Conservation (phyloP, 495 filamentous ascomycete genomes). For the Letharia lupina region DNA sequence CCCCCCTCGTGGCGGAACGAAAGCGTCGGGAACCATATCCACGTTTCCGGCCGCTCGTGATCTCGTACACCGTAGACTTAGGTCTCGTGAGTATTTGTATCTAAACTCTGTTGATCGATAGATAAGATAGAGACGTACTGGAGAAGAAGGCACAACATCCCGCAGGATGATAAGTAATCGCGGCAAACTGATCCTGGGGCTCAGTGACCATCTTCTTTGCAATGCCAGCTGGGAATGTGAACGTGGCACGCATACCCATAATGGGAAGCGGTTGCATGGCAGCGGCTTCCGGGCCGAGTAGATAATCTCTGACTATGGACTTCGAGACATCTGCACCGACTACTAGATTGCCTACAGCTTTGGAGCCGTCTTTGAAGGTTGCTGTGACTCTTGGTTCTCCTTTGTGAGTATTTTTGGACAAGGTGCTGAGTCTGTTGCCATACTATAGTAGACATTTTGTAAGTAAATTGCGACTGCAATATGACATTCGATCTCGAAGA, state of each 20-base stretch:
- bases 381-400: conserved; percentile 28
- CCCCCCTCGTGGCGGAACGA: conserved; percentile 3
- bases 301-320: conserved; percentile 31
- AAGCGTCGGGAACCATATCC: conserved; percentile 30
- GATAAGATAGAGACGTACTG: neutral
- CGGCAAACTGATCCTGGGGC: neutral
- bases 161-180: conserved; percentile 7
- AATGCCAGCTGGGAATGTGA: conserved; percentile 1
- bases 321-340: conserved; percentile 39
- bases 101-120: neutral
- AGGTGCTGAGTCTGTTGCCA: conserved; percentile 24
- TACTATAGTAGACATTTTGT: conserved; percentile 15
- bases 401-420: neutral
- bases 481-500: neutral
- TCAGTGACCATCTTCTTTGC: conserved; percentile 1
- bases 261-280: conserved; percentile 11
- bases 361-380: conserved; percentile 35
- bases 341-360: conserved; percentile 30
- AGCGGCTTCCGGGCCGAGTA: conserved; percentile 27
- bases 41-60: conserved; percentile 34
- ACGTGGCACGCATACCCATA: conserved; percentile 6
- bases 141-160: conserved; percentile 13
- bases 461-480: neutral
- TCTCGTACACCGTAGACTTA: conserved; percentile 35
- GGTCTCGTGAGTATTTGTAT: neutral